Conservation (phyloP, 2,329 filamentous ascomycete species). For the Fusarium sp. region DNA sequence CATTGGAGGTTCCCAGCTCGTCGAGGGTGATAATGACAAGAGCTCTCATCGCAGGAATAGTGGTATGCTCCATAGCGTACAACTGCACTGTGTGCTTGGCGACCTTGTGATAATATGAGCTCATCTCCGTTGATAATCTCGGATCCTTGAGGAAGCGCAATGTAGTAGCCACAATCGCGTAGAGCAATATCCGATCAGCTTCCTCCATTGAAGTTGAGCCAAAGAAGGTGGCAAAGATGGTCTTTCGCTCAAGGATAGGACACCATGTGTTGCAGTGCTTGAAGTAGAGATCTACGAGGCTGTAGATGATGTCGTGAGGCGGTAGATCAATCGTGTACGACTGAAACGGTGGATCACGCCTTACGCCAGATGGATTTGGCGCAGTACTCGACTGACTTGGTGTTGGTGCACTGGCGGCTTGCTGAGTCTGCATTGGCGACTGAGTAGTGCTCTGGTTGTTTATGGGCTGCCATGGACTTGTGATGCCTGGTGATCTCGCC, state of each 20-base stretch:
- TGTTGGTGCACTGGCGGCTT: background rate
- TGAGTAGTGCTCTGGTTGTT: conserved; percentile 43
- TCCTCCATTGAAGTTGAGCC: conserved; percentile 53
- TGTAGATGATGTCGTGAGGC: conserved; percentile 69
- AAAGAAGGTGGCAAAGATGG: conserved; percentile 54
- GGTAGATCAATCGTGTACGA: conserved; percentile 61
- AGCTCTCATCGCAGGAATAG: conserved; percentile 52
- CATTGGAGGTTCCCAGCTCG: conserved; percentile 56
- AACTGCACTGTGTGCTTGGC: conserved; percentile 54
- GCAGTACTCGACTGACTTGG: background rate
- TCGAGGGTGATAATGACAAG: conserved; percentile 56
- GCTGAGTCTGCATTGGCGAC: conserved; percentile 2
- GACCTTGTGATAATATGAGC: conserved; percentile 52
- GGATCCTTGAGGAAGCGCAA: conserved; percentile 55
- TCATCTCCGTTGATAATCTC: conserved; percentile 51
- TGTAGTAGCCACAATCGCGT: conserved; percentile 57
- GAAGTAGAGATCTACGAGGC: conserved; percentile 70
- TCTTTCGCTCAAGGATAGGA: conserved; percentile 57
- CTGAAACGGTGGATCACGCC: conserved; percentile 45
- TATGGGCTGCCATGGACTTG: conserved; percentile 47
- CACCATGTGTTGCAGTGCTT: conserved; percentile 72
- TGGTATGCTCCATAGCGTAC: conserved; percentile 56
- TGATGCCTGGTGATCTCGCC: conserved; percentile 54
- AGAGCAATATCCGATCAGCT: conserved; percentile 53
- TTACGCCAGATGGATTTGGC: conserved; percentile 1